Percentiles rank a stretch among this genome's conserved stretches.
Conservation (phyloP, 805 yeast genomes). For the Yamadazyma takamatsuzukensis region DNA sequence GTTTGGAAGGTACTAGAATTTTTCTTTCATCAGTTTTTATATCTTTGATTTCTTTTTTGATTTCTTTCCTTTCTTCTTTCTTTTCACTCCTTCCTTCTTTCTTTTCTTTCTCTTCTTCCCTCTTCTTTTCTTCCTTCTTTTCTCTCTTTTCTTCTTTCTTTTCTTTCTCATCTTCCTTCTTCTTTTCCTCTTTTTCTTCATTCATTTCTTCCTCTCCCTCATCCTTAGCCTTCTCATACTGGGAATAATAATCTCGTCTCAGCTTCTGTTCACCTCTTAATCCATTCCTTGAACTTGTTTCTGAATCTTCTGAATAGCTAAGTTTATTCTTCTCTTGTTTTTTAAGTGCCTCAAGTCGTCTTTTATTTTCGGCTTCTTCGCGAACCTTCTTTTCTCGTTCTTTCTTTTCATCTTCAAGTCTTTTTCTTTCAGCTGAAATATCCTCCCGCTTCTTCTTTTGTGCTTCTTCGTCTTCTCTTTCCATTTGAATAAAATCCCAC, state of each 20-base stretch:
- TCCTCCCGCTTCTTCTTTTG: constrained; percentile 19
- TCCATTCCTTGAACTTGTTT: constrained; percentile 8
- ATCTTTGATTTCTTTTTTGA: neutral
- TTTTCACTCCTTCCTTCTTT: neutral
- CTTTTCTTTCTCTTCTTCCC: neutral
- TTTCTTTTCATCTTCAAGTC: constrained; percentile 11
- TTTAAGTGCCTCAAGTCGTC: constrained; percentile 7
- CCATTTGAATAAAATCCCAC: constrained; percentile 55
- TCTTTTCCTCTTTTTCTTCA: constrained; percentile 2
- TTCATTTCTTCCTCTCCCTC: constrained; percentile 3
- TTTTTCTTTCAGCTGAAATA: constrained; percentile 16
- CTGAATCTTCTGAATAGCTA: constrained; percentile 3
- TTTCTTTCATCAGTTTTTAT: neutral
- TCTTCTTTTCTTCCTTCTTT: constrained; percentile 1
- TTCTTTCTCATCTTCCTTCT: constrained; percentile 1
- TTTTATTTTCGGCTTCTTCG: constrained; percentile 12
- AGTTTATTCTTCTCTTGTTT: constrained; percentile 12
- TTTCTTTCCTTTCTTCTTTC: neutral
- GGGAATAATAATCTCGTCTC: constrained; percentile 30
- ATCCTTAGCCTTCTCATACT: constrained; percentile 1
- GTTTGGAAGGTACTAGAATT: neutral
- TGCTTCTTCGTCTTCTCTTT: constrained; percentile 36
- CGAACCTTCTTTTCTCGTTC: constrained; percentile 12
- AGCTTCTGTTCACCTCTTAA: constrained; percentile 14
- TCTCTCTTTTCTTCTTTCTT: constrained; percentile 2